A percentile compares a stretch with the other conserved stretches of the same genome.
Conservation (phyloP, 164 flowering plant species). For the Stephania japonica region DNA sequence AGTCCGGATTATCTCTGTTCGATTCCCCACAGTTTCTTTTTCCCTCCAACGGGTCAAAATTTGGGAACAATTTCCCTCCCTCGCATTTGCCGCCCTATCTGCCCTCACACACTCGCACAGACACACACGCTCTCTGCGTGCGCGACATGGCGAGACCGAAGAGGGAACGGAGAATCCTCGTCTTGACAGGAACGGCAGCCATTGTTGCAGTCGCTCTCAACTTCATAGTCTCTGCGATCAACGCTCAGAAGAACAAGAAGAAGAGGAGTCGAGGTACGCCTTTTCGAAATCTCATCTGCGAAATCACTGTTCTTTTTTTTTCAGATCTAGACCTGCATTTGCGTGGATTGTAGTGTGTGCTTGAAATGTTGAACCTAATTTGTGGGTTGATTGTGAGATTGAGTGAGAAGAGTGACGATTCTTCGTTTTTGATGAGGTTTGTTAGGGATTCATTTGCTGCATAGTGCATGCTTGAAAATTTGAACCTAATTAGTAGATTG, state of each 20-base stretch:
- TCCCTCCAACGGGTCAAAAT: background rate
- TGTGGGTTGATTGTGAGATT: too few species aligned
- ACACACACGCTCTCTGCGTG: background rate
- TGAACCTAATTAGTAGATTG: too few species aligned
- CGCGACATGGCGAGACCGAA: slow-evolving; percentile 16
- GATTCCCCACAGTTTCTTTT: background rate
- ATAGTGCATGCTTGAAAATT: too few species aligned
- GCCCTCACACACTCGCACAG: slow-evolving; percentile 1
- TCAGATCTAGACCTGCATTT: too few species aligned
- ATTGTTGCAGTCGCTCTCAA: slow-evolving; percentile 54
- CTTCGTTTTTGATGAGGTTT: too few species aligned
- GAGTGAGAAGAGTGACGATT: too few species aligned
- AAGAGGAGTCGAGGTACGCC: slow-evolving; percentile 10
- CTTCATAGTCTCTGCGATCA: slow-evolving; percentile 52
- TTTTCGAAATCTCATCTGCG: too few species aligned
- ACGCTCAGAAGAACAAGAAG: slow-evolving; percentile 26
- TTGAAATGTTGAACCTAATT: too few species aligned
- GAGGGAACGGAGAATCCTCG: slow-evolving; percentile 35
- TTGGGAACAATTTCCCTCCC: slow-evolving; percentile 19
- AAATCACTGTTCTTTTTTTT: too few species aligned
- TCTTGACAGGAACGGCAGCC: slow-evolving; percentile 74
- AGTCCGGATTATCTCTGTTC: background rate
- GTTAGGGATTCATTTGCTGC: too few species aligned
- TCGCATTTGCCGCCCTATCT: slow-evolving; percentile 26
- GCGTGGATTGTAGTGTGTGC: too few species aligned